Evolutionary conservation across 345 rosid species (phyloP).

Genomic region (Psidium guajava): DNA sequence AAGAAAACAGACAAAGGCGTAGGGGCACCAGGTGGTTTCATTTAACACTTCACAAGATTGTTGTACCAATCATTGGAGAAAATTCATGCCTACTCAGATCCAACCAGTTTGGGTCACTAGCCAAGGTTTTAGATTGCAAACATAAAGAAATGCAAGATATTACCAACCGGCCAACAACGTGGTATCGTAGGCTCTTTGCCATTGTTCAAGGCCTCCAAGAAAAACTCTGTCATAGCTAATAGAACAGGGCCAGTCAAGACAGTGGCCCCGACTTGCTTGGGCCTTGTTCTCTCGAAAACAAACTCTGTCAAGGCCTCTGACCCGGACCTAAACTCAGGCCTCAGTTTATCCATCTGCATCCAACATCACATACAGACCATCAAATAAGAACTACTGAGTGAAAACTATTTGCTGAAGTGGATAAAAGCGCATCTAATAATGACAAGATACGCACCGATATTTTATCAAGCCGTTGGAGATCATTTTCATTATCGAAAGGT

Average conservation of each 20-base stretch:
- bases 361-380: background rate
- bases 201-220: constrained; percentile 77
- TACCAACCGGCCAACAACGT: constrained; percentile 90
- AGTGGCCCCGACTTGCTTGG: constrained; percentile 85
- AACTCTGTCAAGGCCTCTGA: constrained; percentile 81
- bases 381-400: background rate
- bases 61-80: background rate
- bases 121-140: background rate
- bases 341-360: constrained; percentile 56
- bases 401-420: background rate
- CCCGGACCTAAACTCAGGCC: constrained; percentile 78
- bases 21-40: background rate
- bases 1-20: background rate
- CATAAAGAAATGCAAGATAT: background rate
- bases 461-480: constrained; percentile 84
- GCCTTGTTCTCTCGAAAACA: constrained; percentile 93
- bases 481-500: constrained; percentile 75
- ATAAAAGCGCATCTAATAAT: background rate
- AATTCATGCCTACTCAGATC: background rate
- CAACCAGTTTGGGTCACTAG: background rate
- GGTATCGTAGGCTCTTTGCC: constrained; percentile 94
- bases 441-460: constrained; percentile 44
- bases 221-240: constrained; percentile 72
- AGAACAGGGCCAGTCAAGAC: constrained; percentile 85
- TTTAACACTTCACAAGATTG: background rate